Conservation (phyloP, 805 yeast species). For the Saturnispora sanitii region DNA sequence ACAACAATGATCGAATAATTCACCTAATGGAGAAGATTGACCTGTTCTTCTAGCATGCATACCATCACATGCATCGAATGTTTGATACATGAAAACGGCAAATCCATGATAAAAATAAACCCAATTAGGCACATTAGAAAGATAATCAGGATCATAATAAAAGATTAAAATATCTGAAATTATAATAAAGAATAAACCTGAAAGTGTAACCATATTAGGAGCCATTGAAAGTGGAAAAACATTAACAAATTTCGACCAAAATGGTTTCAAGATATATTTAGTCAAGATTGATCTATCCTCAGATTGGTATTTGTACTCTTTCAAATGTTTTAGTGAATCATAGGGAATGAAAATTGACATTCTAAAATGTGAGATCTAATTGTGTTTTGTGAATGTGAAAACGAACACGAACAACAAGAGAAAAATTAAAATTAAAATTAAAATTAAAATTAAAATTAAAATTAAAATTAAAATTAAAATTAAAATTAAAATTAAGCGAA, state of each 20-base stretch:
- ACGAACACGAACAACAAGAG: no score
- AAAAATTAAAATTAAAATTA: no score
- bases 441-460: no score
- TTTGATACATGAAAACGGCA: conserved; percentile 83
- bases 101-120: conserved; percentile 66
- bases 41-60: conserved; percentile 92
- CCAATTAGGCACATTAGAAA: conserved; percentile 61
- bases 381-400: no score
- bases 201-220: conserved; percentile 80
- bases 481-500: not conserved
- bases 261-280: conserved; percentile 65
- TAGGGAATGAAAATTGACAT: conserved; percentile 14
- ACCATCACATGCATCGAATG: conserved; percentile 95
- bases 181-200: conserved; percentile 66
- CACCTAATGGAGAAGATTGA: conserved; percentile 92
- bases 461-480: no score
- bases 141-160: conserved; percentile 61
- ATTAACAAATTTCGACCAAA: conserved; percentile 65
- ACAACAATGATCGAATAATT: conserved; percentile 82
- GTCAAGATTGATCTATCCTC: conserved; percentile 78
- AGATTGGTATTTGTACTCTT: conserved; percentile 40
- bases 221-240: conserved; percentile 84
- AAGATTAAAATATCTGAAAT: conserved; percentile 55
- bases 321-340: conserved; percentile 9
- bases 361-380: no score